Percentiles rank a stretch among this genome's conserved stretches.
phyloP scores from a whole-genome alignment of 345 rosid genomes.

The Melastoma malabathricum region DNA sequence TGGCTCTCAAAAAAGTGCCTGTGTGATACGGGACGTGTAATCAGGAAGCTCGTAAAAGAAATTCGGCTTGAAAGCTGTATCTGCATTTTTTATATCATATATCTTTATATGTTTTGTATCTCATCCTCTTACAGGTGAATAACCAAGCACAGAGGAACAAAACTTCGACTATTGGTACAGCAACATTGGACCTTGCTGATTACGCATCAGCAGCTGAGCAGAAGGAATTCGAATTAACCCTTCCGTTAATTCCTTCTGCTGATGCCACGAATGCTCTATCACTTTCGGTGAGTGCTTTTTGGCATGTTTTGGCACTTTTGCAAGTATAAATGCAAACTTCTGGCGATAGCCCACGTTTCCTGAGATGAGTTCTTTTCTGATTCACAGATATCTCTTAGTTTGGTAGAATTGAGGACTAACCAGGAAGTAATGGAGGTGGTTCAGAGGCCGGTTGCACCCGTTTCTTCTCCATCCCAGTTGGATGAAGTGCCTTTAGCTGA shows the following conservation, averaged over 20 bases:
- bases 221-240: constrained; percentile 32
- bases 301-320: background rate
- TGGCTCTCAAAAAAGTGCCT: no score
- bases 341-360: no score
- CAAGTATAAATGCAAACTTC: background rate
- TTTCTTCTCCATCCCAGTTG: constrained; percentile 37
- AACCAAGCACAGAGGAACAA: constrained; percentile 37
- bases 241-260: constrained; percentile 33
- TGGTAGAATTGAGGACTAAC: constrained; percentile 49
- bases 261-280: constrained; percentile 25
- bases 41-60: no score
- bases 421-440: constrained; percentile 32
- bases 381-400: constrained; percentile 49
- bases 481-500: constrained; percentile 32
- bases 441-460: constrained; percentile 45
- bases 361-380: background rate
- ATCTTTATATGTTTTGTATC: background rate
- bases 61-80: no score
- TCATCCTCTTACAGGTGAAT: background rate
- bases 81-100: background rate
- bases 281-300: constrained; percentile 42
- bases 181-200: constrained; percentile 49
- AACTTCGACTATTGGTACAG: constrained; percentile 40
- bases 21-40: no score
- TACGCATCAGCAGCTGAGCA: constrained; percentile 37